Conservation (phyloP, 2,329 filamentous ascomycete species). For the Clarireedia homoeocarpa region DNA sequence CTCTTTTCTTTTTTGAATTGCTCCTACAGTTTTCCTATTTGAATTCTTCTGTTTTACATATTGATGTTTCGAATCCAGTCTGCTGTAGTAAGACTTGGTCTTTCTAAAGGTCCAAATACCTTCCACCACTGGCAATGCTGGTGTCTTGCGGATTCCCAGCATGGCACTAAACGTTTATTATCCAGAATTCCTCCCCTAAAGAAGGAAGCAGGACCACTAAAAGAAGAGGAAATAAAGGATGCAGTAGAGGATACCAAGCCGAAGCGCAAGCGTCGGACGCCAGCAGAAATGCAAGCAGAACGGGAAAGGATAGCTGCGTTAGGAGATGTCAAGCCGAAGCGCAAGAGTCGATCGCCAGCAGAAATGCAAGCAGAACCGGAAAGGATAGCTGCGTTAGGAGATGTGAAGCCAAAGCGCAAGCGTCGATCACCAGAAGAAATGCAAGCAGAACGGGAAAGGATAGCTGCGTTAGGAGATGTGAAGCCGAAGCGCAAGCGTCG, state of each 20-base stretch:
- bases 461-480: not conserved
- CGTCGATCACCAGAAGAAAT: not conserved
- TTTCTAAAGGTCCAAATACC: not conserved
- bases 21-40: not conserved
- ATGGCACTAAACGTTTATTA: not conserved
- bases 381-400: too few relatives aligned
- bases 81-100: conserved; percentile 10
- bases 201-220: not conserved
- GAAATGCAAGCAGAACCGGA: too few relatives aligned
- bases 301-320: not conserved
- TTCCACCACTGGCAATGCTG: not conserved
- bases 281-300: not conserved
- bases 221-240: not conserved
- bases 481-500: too few relatives aligned
- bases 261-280: not conserved
- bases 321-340: too few relatives aligned
- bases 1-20: not conserved
- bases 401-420: not conserved
- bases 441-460: not conserved
- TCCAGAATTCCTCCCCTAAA: too few relatives aligned
- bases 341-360: too few relatives aligned
- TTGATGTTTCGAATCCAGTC: conserved; percentile 21
- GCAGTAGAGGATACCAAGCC: not conserved
- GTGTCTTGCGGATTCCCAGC: not conserved
- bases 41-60: not conserved